phyloP scores from a whole-genome alignment of 495 filamentous ascomycete species.

The Hypoxylon perforatum region DNA sequence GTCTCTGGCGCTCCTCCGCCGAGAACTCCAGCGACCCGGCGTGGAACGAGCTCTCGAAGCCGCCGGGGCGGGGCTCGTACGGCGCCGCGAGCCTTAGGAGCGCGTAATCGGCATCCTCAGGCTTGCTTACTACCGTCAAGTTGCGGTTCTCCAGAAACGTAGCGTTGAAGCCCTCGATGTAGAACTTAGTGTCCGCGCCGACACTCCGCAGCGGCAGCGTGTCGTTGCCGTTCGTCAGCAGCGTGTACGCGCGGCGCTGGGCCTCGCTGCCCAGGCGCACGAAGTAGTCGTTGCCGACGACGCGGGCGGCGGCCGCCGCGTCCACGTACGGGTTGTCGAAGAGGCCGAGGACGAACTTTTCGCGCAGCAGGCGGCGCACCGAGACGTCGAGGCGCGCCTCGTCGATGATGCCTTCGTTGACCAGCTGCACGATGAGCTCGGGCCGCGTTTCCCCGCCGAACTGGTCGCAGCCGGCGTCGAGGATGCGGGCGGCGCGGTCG shows the following conservation, averaged over 20 bases:
- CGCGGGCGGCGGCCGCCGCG: constrained; percentile 39
- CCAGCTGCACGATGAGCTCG: constrained; percentile 56
- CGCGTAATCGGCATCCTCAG: constrained; percentile 50
- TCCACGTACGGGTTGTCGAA: constrained; percentile 69
- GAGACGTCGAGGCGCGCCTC: constrained; percentile 63
- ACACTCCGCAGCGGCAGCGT: constrained; percentile 38
- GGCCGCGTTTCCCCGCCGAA: constrained; percentile 51
- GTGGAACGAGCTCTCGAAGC: constrained; percentile 47
- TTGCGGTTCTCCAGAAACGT: constrained; percentile 28
- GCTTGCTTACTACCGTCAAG: constrained; percentile 28
- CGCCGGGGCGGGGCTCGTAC: constrained; percentile 45
- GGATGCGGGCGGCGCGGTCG: constrained; percentile 38
- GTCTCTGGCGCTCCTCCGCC: constrained; percentile 43
- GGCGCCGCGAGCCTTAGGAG: constrained; percentile 49
- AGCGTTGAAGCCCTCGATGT: constrained; percentile 47
- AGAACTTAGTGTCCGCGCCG: constrained; percentile 36
- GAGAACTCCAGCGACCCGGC: constrained; percentile 51
- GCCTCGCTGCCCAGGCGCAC: constrained; percentile 43
- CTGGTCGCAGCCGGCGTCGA: constrained; percentile 53
- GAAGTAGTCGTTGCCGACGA: constrained; percentile 51
- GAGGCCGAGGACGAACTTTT: constrained; percentile 69
- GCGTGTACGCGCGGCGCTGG: constrained; percentile 47
- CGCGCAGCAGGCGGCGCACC: constrained; percentile 63
- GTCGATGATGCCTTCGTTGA: constrained; percentile 62
- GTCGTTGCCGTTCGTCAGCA: constrained; percentile 46